Evolutionary conservation across 257 asterid genomes (phyloP), one percentile per base, ranked within the genome.

Genomic region (Linderniella brevidens): DNA sequence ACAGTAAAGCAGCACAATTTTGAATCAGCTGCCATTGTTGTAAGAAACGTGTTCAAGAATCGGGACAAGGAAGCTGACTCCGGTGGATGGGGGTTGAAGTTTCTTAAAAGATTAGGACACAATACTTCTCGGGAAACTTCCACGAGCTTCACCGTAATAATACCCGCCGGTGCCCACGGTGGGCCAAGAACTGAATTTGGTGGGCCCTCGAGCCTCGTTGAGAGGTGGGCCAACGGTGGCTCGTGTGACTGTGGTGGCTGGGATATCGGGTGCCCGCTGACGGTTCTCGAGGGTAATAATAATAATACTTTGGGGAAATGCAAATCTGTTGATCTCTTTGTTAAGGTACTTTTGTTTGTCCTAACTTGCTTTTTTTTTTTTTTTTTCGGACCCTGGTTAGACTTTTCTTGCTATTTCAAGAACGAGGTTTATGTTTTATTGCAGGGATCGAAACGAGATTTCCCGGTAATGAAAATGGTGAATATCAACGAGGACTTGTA

Each of bases 51-150:
- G 11, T 42, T 47, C 46, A n/a, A n/a, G n/a, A n/a, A n/a, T n/a
- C n/a, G n/a, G n/a, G 32, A 45, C 50, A 65, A 67, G 68, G 74
- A 62, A 60, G 52, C 53, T 53, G 71, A 61, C 40, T 35, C 41
- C 4, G 79, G 79, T 46, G 93, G 93, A 38, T 80, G 93, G 93
- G 93, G 93, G 40, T 52, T 80, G 68, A 80, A 77, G 35, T 80
- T 80, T 58, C 87, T 80, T 19, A 74, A 71, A 57, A 71, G 64
- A 51, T 9, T 68, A 5, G 54, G 57, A 57, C 54, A 51, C 5
- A 52, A 19, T 50, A 39, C 49, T 25, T 46, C 55, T 29, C 37
- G 37, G 36, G 62, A 53, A 46, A 36, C 48, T 20, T 50, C 37
- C 8, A 41, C 11, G 8, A 25, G 25, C 7, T 64, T 12, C 32